Evolutionary conservation across 495 filamentous ascomycete genomes (phyloP), one percentile per base, ranked within the genome.

Genomic region (Penicillium flavigenum): DNA sequence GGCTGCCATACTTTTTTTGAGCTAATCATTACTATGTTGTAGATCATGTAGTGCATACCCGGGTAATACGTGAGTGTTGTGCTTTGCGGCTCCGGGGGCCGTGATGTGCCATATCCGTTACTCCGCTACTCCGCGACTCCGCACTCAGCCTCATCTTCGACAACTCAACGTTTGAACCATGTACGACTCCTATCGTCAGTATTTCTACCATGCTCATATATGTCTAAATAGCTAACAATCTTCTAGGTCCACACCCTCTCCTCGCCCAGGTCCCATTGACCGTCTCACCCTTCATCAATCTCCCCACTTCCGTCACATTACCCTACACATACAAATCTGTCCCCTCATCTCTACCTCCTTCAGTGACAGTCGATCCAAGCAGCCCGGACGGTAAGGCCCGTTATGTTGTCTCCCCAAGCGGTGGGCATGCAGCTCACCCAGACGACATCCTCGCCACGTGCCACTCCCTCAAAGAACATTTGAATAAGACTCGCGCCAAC

Each of bases 261-360:
- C 88, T 98, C 45, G 89, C 90, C 59, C 94, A 98, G 74, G 83
- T 97, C 51, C 90, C 92, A 51, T 81, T 98, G 49, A 93, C 90
- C 57, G 91, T 97, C 53, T 96, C 92, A 31, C 94, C 94, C 24
- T 96, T 96, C 79, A 85, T 97, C 72, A 88, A 86, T 58, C 90
- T 98, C 39, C 94, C 95, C 29, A 85, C 88, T 9, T 86, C 94
- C 26, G 87, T 92, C 46, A 96, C 94, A 3, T 84, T 98, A 2
- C 94, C 94, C 32, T 98, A 97, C 76, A 96, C 88, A 44, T 98
- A 97, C 83, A 92, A 90, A 67, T 79, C 86, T 5, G 86, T 98
- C 59, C 86, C 94, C 0, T 90, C 89, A 6, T 87, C 89, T 2
- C 81, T 98, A 0, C 94, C 94, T 0, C 87, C 88, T 1, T 90